phyloP scores from a whole-genome alignment of 345 rosid genomes.

The Boechera retrofracta region DNA sequence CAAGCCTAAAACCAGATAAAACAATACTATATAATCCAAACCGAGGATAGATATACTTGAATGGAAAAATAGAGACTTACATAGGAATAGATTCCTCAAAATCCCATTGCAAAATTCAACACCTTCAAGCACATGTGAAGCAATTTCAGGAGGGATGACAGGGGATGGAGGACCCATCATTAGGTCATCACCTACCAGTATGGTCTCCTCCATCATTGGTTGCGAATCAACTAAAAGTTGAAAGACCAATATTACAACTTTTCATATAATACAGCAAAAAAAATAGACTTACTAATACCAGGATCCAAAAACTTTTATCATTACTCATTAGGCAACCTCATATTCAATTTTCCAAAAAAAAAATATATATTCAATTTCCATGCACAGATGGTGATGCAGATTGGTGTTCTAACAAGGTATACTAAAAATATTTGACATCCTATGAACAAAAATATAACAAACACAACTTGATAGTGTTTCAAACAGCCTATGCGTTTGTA shows the following conservation, averaged over 20 bases:
- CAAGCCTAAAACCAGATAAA: slow-evolving; percentile 56
- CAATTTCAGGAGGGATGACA: slow-evolving; percentile 85
- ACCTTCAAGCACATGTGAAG: slow-evolving; percentile 87
- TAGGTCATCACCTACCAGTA: slow-evolving; percentile 89
- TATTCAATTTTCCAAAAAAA: not conserved
- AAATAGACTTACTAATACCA: not conserved
- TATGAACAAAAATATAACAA: not conserved
- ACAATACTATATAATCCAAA: not conserved
- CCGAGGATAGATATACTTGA: not conserved
- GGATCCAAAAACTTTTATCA: not conserved
- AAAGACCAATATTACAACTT: slow-evolving; percentile 2
- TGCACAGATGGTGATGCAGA: not conserved
- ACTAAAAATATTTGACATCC: too few relatives aligned
- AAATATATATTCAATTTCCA: not conserved
- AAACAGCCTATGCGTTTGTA: slow-evolving; percentile 1
- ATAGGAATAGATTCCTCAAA: slow-evolving; percentile 80
- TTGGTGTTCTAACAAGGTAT: not conserved
- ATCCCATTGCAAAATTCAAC: slow-evolving; percentile 84
- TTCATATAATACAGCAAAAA: not conserved
- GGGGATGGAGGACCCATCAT: slow-evolving; percentile 97
- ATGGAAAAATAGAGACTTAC: slow-evolving; percentile 54
- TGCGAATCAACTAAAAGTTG: slow-evolving; percentile 78
- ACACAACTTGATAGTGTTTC: slow-evolving; percentile 12
- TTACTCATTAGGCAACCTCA: not conserved
- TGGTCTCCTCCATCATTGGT: slow-evolving; percentile 94